Evolutionary conservation across 306 rosid species (phyloP), one percentile per base, ranked within the genome.

Genomic region (Nissolia schottii): DNA sequence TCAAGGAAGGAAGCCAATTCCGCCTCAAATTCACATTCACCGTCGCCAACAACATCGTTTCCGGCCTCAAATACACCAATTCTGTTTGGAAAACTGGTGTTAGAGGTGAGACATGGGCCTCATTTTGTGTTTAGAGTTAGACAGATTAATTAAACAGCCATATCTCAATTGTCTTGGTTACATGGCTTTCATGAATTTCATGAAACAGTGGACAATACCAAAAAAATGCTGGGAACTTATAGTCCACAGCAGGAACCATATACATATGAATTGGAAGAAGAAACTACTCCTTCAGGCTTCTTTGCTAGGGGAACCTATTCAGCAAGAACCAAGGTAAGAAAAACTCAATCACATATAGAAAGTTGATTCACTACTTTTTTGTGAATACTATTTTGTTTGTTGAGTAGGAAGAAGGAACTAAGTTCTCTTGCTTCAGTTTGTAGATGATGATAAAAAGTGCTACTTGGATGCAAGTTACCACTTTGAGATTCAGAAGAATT

Each of bases 371-470:
- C 31, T 38, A 12, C 23, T 40, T 51, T 14, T 15, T 58, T 22
- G 31, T 53, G 32, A 50, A 23, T 56, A 56, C 10, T 25, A n/a
- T 15, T 56, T 32, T 15, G 35, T 53, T 38, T 53, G 7, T 16
- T 71, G 25, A 24, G 0, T 41, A 40, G 29, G 35, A 28, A 23
- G 37, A 67, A 67, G 5, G 67, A 20, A 71, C 55, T 69, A 16
- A 37, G 5, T 12, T 31, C 67, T 22, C 16, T 75, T 50, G 28
- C 23, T 70, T 19, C 87, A 92, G 98, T 92, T 90, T 79, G 83
- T 88, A 79, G 98, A 92, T 84, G 98, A 92, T 74, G 98, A 92
- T 87, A 82, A 88, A 41, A 90, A 88, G 77, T 90, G 96, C 87
- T 85, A 86, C 75, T 78, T 92, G 91, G 96, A 92, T 60, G 73